These are phyloP conservation scores for Parachaetomium inaequale DNA, from an alignment of 495 filamentous ascomycete genomes.

Conservation along the genomic window DNA sequence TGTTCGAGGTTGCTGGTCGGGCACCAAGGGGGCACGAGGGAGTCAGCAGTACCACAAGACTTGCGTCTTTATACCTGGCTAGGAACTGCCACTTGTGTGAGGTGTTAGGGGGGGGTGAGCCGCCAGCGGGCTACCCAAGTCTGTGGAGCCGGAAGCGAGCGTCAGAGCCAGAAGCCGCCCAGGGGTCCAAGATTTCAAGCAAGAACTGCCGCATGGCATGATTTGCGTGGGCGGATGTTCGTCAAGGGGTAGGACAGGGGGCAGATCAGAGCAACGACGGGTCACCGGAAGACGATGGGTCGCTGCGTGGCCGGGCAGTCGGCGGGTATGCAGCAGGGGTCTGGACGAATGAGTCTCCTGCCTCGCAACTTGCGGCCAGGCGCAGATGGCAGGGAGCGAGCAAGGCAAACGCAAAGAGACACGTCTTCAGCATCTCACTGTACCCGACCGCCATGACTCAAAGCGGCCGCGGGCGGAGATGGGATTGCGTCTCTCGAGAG, in stretches of 20 bases:
- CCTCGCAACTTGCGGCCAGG: not conserved
- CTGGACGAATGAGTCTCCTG: constrained; percentile 15
- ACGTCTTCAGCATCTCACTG: not conserved
- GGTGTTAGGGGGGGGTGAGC: constrained; percentile 16
- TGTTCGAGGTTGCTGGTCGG: constrained; percentile 29
- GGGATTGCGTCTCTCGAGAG: not conserved
- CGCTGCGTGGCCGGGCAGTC: constrained; percentile 19
- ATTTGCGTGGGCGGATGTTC: constrained; percentile 17
- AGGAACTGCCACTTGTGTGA: constrained; percentile 9
- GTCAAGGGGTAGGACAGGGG: constrained; percentile 13
- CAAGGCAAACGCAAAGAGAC: not conserved
- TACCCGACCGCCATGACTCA: not conserved
- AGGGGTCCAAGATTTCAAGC: constrained; percentile 1
- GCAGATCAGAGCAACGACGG: constrained; percentile 17
- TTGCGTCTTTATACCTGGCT: constrained; percentile 24
- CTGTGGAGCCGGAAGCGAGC: constrained; percentile 22
- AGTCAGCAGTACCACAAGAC: constrained; percentile 14
- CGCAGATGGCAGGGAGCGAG: not conserved
- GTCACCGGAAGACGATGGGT: constrained; percentile 21
- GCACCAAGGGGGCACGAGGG: constrained; percentile 30
- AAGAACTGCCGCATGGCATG: constrained; percentile 29
- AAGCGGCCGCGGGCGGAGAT: constrained; percentile 1
- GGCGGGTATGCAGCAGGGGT: constrained; percentile 26
- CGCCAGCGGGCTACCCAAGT: constrained; percentile 20
- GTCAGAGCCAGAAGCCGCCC: constrained; percentile 18